These are phyloP conservation scores for Mycothermus thermophilus DNA, from an alignment of 495 filamentous ascomycete species.

Conservation along the genomic window DNA sequence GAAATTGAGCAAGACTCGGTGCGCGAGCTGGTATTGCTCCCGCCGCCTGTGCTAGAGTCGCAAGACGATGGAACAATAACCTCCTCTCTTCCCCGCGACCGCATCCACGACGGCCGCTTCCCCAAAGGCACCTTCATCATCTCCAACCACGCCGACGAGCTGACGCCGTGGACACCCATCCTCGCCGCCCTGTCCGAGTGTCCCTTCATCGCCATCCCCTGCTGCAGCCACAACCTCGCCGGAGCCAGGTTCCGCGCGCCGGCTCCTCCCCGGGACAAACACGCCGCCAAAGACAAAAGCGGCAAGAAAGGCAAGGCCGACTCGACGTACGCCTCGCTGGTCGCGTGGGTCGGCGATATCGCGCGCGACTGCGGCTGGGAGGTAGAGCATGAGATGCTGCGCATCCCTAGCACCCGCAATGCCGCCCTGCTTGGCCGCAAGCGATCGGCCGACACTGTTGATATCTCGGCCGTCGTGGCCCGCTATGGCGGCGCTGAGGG, in stretches of 20 bases:
- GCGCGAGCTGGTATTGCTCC: constrained; percentile 61
- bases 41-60: constrained; percentile 42
- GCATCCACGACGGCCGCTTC: constrained; percentile 58
- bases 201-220: constrained; percentile 85
- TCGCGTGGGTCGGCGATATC: constrained; percentile 53
- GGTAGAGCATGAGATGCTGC: constrained; percentile 63
- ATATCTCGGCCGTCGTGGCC: constrained; percentile 28
- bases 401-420: constrained; percentile 86
- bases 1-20: constrained; percentile 32
- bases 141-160: constrained; percentile 90
- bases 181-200: constrained; percentile 59
- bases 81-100: too few relatives aligned
- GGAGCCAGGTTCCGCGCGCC: constrained; percentile 61
- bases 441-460: constrained; percentile 12
- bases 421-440: constrained; percentile 57
- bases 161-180: constrained; percentile 90
- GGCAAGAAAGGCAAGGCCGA: constrained; percentile 34
- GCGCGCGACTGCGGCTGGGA: constrained; percentile 57
- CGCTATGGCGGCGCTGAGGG: constrained; percentile 42
- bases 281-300: too few relatives aligned
- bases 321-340: constrained; percentile 59
- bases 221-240: constrained; percentile 78
- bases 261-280: too few relatives aligned
- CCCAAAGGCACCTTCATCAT: constrained; percentile 74
- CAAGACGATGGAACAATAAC: too few relatives aligned